These are phyloP conservation scores for Apiospora marii DNA, from an alignment of 2,329 filamentous ascomycete species.

Conservation along the genomic window DNA sequence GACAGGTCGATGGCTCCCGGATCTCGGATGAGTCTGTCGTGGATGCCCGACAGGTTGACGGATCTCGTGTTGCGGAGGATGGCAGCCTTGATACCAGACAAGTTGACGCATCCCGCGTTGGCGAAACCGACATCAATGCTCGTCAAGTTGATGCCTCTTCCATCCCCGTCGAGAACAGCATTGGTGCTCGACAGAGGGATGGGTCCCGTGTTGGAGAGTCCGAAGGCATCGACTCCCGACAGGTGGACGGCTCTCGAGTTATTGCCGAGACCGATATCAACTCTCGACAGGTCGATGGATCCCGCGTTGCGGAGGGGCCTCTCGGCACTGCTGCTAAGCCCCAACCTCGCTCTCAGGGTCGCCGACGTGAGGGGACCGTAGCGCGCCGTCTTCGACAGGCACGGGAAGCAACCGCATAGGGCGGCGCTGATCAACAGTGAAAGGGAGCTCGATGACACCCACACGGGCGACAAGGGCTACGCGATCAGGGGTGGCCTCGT, in stretches of 20 bases:
- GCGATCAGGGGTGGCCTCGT: constrained; percentile 17
- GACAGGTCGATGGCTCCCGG: neutral
- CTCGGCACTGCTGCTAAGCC: constrained; percentile 22
- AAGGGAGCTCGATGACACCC: constrained; percentile 20
- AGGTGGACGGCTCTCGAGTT: neutral
- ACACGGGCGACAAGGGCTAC: constrained; percentile 22
- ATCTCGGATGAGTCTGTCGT: neutral
- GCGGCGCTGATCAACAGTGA: neutral
- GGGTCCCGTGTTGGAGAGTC: neutral
- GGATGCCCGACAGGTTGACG: neutral
- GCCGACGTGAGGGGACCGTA: constrained; percentile 8
- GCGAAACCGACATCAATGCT: neutral
- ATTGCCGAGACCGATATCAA: neutral
- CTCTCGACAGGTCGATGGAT: neutral
- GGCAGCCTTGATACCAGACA: neutral
- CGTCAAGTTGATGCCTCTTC: neutral
- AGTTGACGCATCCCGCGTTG: neutral
- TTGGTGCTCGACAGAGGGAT: neutral
- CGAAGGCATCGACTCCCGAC: neutral
- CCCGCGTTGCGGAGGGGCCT: neutral
- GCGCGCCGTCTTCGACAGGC: constrained; percentile 1
- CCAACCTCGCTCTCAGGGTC: neutral
- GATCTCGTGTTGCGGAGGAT: neutral
- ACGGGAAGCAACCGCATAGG: constrained; percentile 10
- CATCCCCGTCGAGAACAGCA: neutral